Percentiles rank a stretch among this genome's conserved stretches.
Evolutionary conservation across 2,329 filamentous ascomycete genomes (phyloP).

Genomic region (Colletotrichum chrysophilum): DNA sequence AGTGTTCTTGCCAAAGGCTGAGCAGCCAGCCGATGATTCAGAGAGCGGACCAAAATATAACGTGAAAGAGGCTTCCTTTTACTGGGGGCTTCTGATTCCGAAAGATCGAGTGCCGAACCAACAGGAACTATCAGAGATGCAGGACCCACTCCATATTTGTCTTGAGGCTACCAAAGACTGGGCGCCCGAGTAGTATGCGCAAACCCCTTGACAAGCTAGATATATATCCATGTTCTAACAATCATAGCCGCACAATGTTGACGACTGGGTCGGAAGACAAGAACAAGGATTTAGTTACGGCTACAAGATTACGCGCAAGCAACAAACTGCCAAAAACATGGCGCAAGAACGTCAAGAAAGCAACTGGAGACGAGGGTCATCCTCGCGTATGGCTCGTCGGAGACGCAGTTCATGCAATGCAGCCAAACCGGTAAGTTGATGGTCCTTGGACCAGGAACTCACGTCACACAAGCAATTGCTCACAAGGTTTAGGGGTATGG

Average conservation of each 20-base stretch:
- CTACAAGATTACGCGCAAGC: neutral
- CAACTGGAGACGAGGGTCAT: neutral
- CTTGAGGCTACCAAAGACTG: neutral
- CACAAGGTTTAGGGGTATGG: neutral
- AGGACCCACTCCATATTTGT: neutral
- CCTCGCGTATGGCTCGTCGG: neutral
- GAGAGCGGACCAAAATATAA: neutral
- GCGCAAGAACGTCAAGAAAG: neutral
- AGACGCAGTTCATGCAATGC: constrained; percentile 1
- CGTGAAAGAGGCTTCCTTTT: neutral
- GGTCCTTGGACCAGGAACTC: neutral
- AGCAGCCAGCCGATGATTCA: neutral
- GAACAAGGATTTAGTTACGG: neutral
- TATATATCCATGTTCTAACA: neutral
- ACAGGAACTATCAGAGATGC: neutral
- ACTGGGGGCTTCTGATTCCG: neutral
- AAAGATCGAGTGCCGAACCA: neutral
- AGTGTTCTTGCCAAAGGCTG: neutral
- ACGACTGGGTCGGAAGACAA: neutral
- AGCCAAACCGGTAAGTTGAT: neutral
- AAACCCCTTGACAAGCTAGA: neutral
- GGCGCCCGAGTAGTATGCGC: neutral
- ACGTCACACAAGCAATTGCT: neutral
- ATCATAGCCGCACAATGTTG: neutral
- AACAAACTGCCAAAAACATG: neutral